phyloP scores from a whole-genome alignment of 2,329 filamentous ascomycete species.

The Ophiognomonia clavigignenti-juglandacearum region DNA sequence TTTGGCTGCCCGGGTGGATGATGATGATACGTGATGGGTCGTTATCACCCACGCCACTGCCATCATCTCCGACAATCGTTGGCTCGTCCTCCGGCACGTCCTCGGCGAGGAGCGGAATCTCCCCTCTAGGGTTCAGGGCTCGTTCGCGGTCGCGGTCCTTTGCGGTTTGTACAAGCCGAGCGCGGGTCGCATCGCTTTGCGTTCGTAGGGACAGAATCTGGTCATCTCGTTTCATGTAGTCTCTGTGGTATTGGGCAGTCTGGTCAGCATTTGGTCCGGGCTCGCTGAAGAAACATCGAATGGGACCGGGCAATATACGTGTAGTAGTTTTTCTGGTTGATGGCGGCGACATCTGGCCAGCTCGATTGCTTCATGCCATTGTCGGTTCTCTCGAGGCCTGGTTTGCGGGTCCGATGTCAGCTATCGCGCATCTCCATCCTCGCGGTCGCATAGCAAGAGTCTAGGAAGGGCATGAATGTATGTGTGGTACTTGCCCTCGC shows the following conservation, averaged over 20 bases:
- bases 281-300: background rate
- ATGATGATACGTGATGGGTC: conserved; percentile 89
- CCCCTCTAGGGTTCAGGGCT: conserved; percentile 70
- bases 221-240: conserved; percentile 97
- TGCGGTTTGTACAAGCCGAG: conserved; percentile 77
- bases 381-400: conserved; percentile 92
- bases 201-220: conserved; percentile 86
- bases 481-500: conserved; percentile 48
- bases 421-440: conserved; percentile 1
- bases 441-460: background rate
- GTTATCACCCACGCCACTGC: conserved; percentile 48
- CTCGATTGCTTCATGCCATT: conserved; percentile 95
- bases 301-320: conserved; percentile 53
- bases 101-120: conserved; percentile 55
- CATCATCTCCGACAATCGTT: conserved; percentile 31
- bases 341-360: conserved; percentile 88
- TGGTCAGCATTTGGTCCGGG: conserved; percentile 19
- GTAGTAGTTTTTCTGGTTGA: conserved; percentile 99
- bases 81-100: conserved; percentile 50
- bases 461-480: background rate
- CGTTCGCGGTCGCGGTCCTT: conserved; percentile 72
- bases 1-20: conserved; percentile 93
- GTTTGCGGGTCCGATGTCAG: conserved; percentile 4
- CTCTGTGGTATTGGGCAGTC: conserved; percentile 45
- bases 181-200: conserved; percentile 80